Base-by-base conservation (phyloP, 2,329 filamentous ascomycete species). In the Trichoderma gracile region DNA sequence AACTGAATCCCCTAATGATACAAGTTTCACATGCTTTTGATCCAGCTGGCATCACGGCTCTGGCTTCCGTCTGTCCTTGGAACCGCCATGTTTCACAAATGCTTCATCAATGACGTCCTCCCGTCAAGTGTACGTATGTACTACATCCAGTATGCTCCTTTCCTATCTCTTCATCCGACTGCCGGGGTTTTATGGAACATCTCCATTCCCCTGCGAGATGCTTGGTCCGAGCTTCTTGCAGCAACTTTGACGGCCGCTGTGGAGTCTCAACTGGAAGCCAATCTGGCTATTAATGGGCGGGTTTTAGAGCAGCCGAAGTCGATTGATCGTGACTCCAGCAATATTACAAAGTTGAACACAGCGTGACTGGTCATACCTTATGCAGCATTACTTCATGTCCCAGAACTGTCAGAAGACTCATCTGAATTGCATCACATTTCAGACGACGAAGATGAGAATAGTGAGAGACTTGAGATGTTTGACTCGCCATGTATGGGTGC, bases 181-280 rank as follows among this genome's bases (percentile, higher is more conserved):
- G 53, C 53, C 60, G 50, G 43, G 49, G 9, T 23, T 30, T 56
- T 61, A 59, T 53, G 45, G 45, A 47, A 30, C 45, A 9, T 33
- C 33, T 38, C 33, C 38, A 60, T 45, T 50, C 52, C 52, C 55
- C 62, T 52, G 47, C 58, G 38, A 52, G 46, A 54, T 25, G 19
- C 25, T 65, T 65, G 56, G 63, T 7, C 63, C 63, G 50, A 60
- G 63, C 63, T 65, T 21, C 56, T 56, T 61, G 63, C 63, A 65
- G 50, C 56, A 57, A 30, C 33, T 52, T 38, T 42, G 33, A 64
- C 25, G 42, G 55, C 62, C 27, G 30, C 25, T 42, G 56, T 65
- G 63, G 63, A 58, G 63, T 50, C 15, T 38, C 30, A 38, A 14
- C 33, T 53, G n/a, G 10, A 9, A 23, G 33, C 40, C 47, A n/a